A percentile compares a stretch with the other conserved stretches of the same genome.
Conservation (phyloP, 108 stramenopile genomes). For the Cyclotella atomus region DNA sequence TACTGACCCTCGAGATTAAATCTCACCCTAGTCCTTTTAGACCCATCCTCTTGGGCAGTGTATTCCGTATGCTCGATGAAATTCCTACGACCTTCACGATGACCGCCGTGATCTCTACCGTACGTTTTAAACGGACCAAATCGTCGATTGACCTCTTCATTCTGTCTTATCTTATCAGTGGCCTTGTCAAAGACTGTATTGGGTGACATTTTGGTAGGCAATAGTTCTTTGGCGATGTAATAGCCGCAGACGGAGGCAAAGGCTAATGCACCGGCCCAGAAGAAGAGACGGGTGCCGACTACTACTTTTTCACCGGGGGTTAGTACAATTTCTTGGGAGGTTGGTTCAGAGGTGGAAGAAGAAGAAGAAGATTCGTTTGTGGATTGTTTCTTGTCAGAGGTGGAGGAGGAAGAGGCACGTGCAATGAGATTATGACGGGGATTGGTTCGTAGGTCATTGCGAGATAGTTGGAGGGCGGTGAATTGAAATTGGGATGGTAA, state of each 20-base stretch:
- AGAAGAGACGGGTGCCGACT: conserved; percentile 71
- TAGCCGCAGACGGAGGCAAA: conserved; percentile 85
- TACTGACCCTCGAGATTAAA: conserved; percentile 94
- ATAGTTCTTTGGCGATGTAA: conserved; percentile 72
- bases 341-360: conserved; percentile 7
- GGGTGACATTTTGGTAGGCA: conserved; percentile 85
- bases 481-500: background rate
- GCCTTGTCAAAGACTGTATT: conserved; percentile 86
- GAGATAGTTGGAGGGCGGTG: no score
- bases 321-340: conserved; percentile 74
- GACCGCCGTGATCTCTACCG: conserved; percentile 93
- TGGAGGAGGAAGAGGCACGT: background rate
- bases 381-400: conserved; percentile 1
- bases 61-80: conserved; percentile 95
- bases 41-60: conserved; percentile 77
- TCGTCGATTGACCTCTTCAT: conserved; percentile 73
- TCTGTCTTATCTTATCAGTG: conserved; percentile 56
- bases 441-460: background rate
- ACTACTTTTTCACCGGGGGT: conserved; percentile 92
- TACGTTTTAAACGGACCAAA: conserved; percentile 93
- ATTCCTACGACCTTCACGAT: conserved; percentile 94
- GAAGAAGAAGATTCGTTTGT: no score
- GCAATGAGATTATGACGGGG: background rate
- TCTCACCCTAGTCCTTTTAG: conserved; percentile 88
- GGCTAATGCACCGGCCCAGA: conserved; percentile 74